Evolutionary conservation across 1,139 yeast genomes (phyloP).

Genomic region (Zhuliangozyma blackwelliae): DNA sequence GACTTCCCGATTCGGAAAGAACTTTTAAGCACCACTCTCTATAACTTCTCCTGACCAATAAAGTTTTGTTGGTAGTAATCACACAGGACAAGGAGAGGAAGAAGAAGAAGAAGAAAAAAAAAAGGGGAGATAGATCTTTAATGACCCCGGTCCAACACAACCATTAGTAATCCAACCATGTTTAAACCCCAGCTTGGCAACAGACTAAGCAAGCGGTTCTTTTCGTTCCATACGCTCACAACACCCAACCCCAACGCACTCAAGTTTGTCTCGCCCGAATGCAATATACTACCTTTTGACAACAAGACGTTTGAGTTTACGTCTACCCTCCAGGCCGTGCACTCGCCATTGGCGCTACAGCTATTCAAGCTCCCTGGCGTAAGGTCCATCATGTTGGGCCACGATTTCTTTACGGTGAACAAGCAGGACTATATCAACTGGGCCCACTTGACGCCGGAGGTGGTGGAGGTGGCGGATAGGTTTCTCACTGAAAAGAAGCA

Average conservation of each 20-base stretch:
- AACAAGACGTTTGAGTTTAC: slow-evolving; percentile 61
- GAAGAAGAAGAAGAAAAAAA: too few species aligned
- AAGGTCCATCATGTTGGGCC: slow-evolving; percentile 81
- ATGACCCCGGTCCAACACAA: slow-evolving; percentile 1
- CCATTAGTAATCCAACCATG: background rate
- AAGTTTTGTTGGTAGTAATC: slow-evolving; percentile 3
- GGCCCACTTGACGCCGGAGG: slow-evolving; percentile 45
- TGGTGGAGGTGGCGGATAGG: slow-evolving; percentile 35
- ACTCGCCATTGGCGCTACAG: slow-evolving; percentile 78
- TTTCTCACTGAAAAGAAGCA: slow-evolving; percentile 33
- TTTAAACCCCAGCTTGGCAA: background rate
- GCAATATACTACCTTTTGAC: slow-evolving; percentile 59
- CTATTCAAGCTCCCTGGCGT: slow-evolving; percentile 85
- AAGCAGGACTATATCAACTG: slow-evolving; percentile 45
- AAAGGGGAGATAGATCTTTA: too few species aligned
- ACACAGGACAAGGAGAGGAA: background rate
- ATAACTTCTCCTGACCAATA: background rate
- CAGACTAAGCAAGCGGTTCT: slow-evolving; percentile 15
- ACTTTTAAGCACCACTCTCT: too few species aligned
- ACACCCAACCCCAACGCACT: slow-evolving; percentile 94
- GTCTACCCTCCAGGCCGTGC: slow-evolving; percentile 63
- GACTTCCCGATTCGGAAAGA: too few species aligned
- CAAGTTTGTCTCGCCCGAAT: slow-evolving; percentile 59
- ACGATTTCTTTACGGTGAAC: slow-evolving; percentile 44
- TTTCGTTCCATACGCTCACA: slow-evolving; percentile 41